phyloP scores from a whole-genome alignment of 1,284 basidiomycete species.

The Megacollybia platyphylla region DNA sequence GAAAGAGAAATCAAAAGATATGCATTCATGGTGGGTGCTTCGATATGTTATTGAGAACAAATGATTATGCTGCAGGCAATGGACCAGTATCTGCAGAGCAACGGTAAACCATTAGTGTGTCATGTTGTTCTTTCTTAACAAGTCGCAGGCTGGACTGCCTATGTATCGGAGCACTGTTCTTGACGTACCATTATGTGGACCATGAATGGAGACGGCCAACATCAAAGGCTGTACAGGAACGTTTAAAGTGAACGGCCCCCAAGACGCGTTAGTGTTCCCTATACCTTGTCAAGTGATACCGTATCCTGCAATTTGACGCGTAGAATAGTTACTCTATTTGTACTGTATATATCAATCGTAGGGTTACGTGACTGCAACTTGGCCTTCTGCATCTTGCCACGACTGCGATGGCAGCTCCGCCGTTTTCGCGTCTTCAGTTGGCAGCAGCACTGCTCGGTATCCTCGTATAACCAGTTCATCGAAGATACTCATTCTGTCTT shows the following conservation, averaged over 20 bases:
- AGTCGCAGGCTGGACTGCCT: too few relatives aligned
- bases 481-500: conserved; percentile 2
- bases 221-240: too few relatives aligned
- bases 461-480: conserved; percentile 6
- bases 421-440: conserved; percentile 69
- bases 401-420: conserved; percentile 19
- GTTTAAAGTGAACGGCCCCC: too few relatives aligned
- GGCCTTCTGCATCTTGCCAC: neutral
- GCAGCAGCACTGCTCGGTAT: conserved; percentile 69
- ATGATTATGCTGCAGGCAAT: conserved; percentile 16
- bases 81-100: conserved; percentile 27
- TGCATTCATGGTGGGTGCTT: conserved; percentile 16
- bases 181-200: too few relatives aligned
- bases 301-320: too few relatives aligned
- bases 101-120: too few relatives aligned
- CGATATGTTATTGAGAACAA: too few relatives aligned
- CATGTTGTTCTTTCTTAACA: too few relatives aligned
- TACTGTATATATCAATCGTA: neutral
- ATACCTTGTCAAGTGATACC: too few relatives aligned
- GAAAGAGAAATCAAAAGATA: conserved; percentile 29
- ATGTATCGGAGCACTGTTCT: too few relatives aligned
- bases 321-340: neutral
- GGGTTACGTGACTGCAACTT: neutral
- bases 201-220: too few relatives aligned
- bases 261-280: too few relatives aligned